These are phyloP conservation scores for Aspergillus chevalieri DNA, from an alignment of 2,329 filamentous ascomycete genomes.

Conservation along the genomic window DNA sequence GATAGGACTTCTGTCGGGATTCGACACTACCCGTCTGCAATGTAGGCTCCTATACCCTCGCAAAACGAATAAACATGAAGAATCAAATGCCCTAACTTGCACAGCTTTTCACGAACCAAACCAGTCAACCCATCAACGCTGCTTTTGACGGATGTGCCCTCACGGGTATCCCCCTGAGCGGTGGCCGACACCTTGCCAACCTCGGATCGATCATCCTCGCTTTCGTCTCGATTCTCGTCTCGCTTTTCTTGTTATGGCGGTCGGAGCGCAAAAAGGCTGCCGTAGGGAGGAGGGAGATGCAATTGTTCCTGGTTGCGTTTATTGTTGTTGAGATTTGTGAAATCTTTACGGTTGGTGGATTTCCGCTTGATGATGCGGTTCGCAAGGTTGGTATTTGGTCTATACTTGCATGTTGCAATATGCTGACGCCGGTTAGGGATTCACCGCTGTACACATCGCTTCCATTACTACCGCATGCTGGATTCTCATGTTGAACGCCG, in stretches of 20 bases:
- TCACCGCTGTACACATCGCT: slow-evolving; percentile 84
- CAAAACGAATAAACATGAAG: neutral
- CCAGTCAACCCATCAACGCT: slow-evolving; percentile 52
- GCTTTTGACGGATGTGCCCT: slow-evolving; percentile 67
- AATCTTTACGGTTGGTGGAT: slow-evolving; percentile 89
- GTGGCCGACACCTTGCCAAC: slow-evolving; percentile 66
- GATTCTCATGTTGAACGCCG: slow-evolving; percentile 84
- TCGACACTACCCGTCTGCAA: slow-evolving; percentile 80
- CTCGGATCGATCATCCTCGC: slow-evolving; percentile 85
- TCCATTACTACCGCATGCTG: slow-evolving; percentile 82
- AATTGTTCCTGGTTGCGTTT: slow-evolving; percentile 82
- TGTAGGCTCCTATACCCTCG: slow-evolving; percentile 48
- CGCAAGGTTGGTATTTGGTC: slow-evolving; percentile 54
- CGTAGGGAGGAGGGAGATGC: slow-evolving; percentile 95
- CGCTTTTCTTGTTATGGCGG: slow-evolving; percentile 64
- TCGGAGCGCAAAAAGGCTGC: slow-evolving; percentile 90
- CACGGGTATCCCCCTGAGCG: slow-evolving; percentile 65
- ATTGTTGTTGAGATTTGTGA: slow-evolving; percentile 88
- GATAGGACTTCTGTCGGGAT: slow-evolving; percentile 73
- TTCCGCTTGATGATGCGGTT: slow-evolving; percentile 65
- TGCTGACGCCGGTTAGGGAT: slow-evolving; percentile 52
- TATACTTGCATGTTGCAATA: neutral
- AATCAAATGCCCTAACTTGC: slow-evolving; percentile 12
- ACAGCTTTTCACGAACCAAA: slow-evolving; percentile 59
- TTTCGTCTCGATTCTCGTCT: slow-evolving; percentile 65